Base-by-base conservation (phyloP, 768 basidiomycete genomes). In the Pleurotus citrinopileatus region DNA sequence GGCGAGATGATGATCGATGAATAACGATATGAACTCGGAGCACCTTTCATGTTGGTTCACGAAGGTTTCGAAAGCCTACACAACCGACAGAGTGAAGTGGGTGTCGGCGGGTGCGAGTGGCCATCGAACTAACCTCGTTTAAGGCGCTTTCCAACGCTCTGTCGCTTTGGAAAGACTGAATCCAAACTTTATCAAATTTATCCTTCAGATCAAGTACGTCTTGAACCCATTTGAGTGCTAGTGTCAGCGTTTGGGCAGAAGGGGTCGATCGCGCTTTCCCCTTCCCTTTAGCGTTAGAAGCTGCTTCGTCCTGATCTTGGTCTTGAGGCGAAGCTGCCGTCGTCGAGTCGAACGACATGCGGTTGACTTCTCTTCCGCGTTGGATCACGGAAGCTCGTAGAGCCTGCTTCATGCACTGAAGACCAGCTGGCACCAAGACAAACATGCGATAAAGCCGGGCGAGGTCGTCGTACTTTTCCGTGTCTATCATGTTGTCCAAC, bases 1-100 rank as follows among this genome's bases (percentile, higher is more conserved):
- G 70, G 88, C 94, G 20, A 99, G 78, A 65, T 98, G 87, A 56
- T 98, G 95, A 63, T 99, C 97, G 56, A 99, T 94, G 70, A 92
- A 99, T 47, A 99, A 72, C 3, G 97, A 98, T 37, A 98, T 91
- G 66, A 85, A 98, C 65, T 99, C 97, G 5, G 97, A 87, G 15
- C 91, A 84, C 61, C 91, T 89, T 32, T 83, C 81, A 62, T 97
- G 93, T 19, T 76, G 70, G 70, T 98, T 98, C 65, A 98, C 84
- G 67, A 98, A 97, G 1, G 84, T 79, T 69, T 89, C 86, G 65
- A 98, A 98, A 0, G 94, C 94, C 96, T 99, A 59, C 7, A 54
- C 46, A 45, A 26, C 20, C 9, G 5, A 22, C 19, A 17, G 19
- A 22, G 29, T 34, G 19, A 12, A 10, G 12, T 22, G 12, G 19